A percentile compares a stretch with the other conserved stretches of the same genome.
Conservation (phyloP, 768 basidiomycete genomes). For the Boletus sp. region DNA sequence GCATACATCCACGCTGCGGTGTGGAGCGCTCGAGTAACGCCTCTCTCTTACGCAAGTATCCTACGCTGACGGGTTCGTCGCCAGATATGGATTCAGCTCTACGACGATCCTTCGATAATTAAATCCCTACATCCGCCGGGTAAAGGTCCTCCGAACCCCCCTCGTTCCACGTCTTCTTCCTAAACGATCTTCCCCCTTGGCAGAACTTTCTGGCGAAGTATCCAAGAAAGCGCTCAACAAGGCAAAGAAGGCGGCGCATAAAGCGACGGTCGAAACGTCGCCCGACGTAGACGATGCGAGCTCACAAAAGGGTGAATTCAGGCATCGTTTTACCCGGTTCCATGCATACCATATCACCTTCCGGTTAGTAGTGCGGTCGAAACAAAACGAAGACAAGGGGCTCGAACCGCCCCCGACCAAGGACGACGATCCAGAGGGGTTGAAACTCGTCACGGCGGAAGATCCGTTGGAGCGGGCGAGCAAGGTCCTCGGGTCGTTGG, state of each 20-base stretch:
- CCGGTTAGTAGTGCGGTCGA: constrained; percentile 28
- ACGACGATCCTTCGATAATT: constrained; percentile 69
- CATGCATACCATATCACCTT: constrained; percentile 10
- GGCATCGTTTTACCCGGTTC: constrained; percentile 12
- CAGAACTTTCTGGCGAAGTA: constrained; percentile 19
- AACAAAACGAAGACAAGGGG: constrained; percentile 64
- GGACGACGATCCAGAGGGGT: constrained; percentile 85
- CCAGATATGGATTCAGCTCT: constrained; percentile 72
- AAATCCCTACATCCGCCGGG: constrained; percentile 38
- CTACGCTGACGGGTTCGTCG: constrained; percentile 9
- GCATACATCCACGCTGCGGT: constrained; percentile 73
- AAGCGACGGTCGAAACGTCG: constrained; percentile 46
- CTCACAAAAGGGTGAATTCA: constrained; percentile 60
- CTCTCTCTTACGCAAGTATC: constrained; percentile 3
- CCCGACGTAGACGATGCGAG: constrained; percentile 37
- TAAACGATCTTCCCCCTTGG: neutral
- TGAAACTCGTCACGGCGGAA: constrained; percentile 58
- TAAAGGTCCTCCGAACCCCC: constrained; percentile 15
- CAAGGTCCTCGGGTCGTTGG: constrained; percentile 66
- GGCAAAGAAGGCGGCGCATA: constrained; percentile 76
- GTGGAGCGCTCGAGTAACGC: constrained; percentile 62
- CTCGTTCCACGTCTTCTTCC: constrained; percentile 30
- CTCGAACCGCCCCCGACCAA: constrained; percentile 53
- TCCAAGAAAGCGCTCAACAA: constrained; percentile 86
- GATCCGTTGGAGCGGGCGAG: constrained; percentile 76